phyloP scores from a whole-genome alignment of 2,329 filamentous ascomycete species.

The Aspergillus sp. region DNA sequence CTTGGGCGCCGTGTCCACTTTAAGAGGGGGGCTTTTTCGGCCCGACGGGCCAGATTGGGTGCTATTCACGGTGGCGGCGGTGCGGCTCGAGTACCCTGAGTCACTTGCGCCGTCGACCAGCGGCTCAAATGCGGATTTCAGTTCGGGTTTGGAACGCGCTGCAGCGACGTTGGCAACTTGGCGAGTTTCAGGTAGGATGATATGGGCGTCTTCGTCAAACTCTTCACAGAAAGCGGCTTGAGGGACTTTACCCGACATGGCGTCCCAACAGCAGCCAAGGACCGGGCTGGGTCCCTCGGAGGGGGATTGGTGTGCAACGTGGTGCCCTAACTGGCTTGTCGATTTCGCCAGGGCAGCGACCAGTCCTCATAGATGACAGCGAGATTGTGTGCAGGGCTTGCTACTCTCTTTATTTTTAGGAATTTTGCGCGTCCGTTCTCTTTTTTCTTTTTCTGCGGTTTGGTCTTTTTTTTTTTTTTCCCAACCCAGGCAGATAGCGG shows the following conservation, averaged over 20 bases:
- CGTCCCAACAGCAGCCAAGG: conserved; percentile 19
- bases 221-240: conserved; percentile 40
- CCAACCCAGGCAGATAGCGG: background rate
- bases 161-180: conserved; percentile 44
- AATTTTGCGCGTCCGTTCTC: too few species aligned
- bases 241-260: conserved; percentile 32
- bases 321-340: conserved; percentile 16
- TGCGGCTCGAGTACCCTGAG: conserved; percentile 54
- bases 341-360: conserved; percentile 15
- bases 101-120: conserved; percentile 47
- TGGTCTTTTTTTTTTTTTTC: conserved; percentile 5
- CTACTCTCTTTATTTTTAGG: too few species aligned
- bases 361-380: conserved; percentile 9
- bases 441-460: too few species aligned
- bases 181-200: conserved; percentile 37
- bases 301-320: conserved; percentile 21
- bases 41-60: conserved; percentile 42
- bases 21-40: conserved; percentile 31
- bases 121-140: conserved; percentile 23
- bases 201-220: conserved; percentile 37
- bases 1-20: conserved; percentile 27
- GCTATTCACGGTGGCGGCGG: conserved; percentile 44
- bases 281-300: conserved; percentile 18
- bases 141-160: conserved; percentile 43
- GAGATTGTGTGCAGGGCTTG: conserved; percentile 13